phyloP scores from a whole-genome alignment of 179 eudicot species.

The Beta corolliflora region DNA sequence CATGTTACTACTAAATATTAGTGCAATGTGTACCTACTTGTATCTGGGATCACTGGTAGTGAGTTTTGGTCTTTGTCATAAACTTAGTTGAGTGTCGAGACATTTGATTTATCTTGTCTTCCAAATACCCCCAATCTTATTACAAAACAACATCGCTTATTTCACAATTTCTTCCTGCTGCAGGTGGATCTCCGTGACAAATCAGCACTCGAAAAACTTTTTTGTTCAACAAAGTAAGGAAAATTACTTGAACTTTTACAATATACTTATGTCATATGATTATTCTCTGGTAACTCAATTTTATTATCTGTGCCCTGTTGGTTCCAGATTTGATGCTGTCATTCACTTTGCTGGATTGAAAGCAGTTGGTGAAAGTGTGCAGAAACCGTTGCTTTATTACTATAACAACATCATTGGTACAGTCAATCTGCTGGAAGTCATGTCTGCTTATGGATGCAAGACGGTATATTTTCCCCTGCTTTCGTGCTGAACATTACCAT shows the following conservation, averaged over 20 bases:
- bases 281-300: neutral
- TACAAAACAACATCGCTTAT: conserved; percentile 5
- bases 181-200: conserved; percentile 90
- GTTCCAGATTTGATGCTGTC: conserved; percentile 90
- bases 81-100: neutral
- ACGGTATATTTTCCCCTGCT: conserved; percentile 44
- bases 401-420: conserved; percentile 85
- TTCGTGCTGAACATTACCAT: neutral
- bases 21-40: neutral
- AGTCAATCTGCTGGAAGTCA: conserved; percentile 75
- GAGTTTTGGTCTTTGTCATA: too few relatives aligned
- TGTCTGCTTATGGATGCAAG: conserved; percentile 91
- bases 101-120: neutral
- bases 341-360: conserved; percentile 96
- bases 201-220: conserved; percentile 70
- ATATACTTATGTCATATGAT: too few relatives aligned
- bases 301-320: conserved; percentile 12
- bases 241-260: neutral
- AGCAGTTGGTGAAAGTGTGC: conserved; percentile 97
- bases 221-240: conserved; percentile 74
- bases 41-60: conserved; percentile 13
- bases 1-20: neutral
- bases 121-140: neutral
- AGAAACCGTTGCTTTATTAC: conserved; percentile 74
- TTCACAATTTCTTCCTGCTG: conserved; percentile 24